These are phyloP conservation scores for Rhododendron griersonianum DNA, from an alignment of 148 eudicot genomes.

Conservation along the genomic window DNA sequence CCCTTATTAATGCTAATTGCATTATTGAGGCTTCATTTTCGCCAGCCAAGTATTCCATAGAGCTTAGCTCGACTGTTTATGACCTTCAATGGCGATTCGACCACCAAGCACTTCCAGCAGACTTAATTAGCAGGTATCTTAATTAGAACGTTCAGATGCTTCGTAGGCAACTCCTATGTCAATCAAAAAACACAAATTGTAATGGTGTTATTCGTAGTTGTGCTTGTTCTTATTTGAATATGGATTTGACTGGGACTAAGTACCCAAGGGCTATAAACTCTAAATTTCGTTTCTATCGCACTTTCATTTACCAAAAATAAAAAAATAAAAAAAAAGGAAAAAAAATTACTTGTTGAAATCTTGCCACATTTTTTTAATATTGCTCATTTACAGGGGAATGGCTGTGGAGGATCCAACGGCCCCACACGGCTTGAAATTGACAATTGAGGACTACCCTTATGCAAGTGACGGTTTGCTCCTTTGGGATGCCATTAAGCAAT, in stretches of 20 bases:
- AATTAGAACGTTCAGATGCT: no score
- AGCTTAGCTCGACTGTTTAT: conserved; percentile 63
- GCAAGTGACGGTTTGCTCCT: conserved; percentile 69
- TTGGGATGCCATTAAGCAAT: conserved; percentile 60
- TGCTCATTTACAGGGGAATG: conserved; percentile 42
- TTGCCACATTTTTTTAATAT: no score
- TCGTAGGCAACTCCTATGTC: no score
- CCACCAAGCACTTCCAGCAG: conserved; percentile 63
- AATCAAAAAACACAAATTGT: no score
- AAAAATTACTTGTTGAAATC: no score
- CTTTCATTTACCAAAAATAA: no score
- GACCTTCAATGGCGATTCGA: conserved; percentile 74
- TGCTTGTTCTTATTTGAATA: no score
- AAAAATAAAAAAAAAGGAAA: no score
- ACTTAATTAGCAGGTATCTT: conserved; percentile 64
- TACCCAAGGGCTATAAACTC: no score
- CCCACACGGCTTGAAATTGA: conserved; percentile 62
- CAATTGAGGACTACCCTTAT: conserved; percentile 70
- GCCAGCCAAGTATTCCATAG: conserved; percentile 51
- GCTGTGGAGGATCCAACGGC: conserved; percentile 59
- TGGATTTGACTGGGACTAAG: no score
- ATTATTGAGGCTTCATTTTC: conserved; percentile 61
- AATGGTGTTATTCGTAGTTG: conserved; percentile 6
- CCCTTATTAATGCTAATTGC: conserved; percentile 62
- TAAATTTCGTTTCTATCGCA: no score